phyloP scores from a whole-genome alignment of 2,329 filamentous ascomycete species.

The Parafenestella ontariensis region DNA sequence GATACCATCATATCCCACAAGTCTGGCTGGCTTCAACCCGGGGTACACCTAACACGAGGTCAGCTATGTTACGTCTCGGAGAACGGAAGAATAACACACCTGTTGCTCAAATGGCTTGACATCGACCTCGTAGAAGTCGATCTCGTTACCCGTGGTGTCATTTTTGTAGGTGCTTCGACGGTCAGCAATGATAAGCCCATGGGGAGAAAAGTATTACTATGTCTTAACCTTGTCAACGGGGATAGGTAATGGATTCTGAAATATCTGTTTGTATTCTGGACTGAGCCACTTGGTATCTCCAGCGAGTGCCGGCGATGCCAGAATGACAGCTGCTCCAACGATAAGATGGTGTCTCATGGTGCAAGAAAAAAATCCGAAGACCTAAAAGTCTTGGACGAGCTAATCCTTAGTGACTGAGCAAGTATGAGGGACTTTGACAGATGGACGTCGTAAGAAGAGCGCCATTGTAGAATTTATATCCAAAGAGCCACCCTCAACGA shows the following conservation, averaged over 20 bases:
- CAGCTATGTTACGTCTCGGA: no score
- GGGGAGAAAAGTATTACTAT: slow-evolving; percentile 12
- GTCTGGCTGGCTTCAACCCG: slow-evolving; percentile 49
- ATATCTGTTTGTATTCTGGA: slow-evolving; percentile 48
- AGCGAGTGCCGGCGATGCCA: slow-evolving; percentile 22
- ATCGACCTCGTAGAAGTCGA: slow-evolving; percentile 58
- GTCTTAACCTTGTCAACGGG: slow-evolving; percentile 53
- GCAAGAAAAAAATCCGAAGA: neutral
- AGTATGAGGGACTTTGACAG: slow-evolving; percentile 13
- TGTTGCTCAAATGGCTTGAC: slow-evolving; percentile 54
- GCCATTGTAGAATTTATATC: slow-evolving; percentile 13
- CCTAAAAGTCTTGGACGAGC: neutral
- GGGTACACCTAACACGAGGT: no score
- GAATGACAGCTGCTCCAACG: slow-evolving; percentile 16
- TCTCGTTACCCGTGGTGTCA: slow-evolving; percentile 45
- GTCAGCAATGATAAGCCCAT: neutral
- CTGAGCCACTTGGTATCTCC: slow-evolving; percentile 35
- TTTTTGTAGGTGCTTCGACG: slow-evolving; percentile 29
- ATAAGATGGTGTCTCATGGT: slow-evolving; percentile 23
- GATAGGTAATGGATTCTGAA: slow-evolving; percentile 52
- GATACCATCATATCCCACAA: slow-evolving; percentile 64
- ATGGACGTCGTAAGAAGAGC: slow-evolving; percentile 1
- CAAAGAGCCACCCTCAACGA: neutral
- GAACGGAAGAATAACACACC: no score
- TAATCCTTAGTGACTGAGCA: slow-evolving; percentile 3